Evolutionary conservation across 352 stramenopile genomes (phyloP).

Genomic region (Pythium coloratum): DNA sequence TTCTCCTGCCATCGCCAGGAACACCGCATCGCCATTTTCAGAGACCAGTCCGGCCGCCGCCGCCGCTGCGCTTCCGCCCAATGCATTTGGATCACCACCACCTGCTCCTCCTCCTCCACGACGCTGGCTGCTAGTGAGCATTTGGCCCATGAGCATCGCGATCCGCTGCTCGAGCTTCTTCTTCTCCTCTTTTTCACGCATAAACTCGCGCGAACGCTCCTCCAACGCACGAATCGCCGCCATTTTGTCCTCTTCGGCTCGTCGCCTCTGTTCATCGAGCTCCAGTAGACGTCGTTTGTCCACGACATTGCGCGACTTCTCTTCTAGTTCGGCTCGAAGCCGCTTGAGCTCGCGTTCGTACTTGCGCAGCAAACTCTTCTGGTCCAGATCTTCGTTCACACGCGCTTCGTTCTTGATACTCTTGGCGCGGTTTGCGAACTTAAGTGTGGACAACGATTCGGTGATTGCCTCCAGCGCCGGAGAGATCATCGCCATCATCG

Average conservation of each 20-base stretch:
- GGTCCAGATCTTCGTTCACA: constrained; percentile 93
- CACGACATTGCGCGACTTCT: constrained; percentile 92
- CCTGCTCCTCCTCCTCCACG: constrained; percentile 15
- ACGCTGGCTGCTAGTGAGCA: constrained; percentile 86
- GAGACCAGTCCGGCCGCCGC: neutral
- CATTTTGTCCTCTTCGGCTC: constrained; percentile 95
- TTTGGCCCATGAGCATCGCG: constrained; percentile 90
- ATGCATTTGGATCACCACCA: neutral
- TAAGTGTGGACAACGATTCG: constrained; percentile 92
- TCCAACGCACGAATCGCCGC: constrained; percentile 92
- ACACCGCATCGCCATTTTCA: constrained; percentile 17
- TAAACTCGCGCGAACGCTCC: constrained; percentile 90
- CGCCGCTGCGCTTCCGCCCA: neutral
- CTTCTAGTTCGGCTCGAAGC: constrained; percentile 90
- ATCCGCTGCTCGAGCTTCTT: constrained; percentile 94
- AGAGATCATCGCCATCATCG: constrained; percentile 96
- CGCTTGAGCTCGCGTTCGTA: constrained; percentile 95
- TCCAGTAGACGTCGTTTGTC: constrained; percentile 92
- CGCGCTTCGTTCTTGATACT: constrained; percentile 91
- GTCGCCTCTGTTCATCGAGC: constrained; percentile 84
- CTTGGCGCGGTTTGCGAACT: constrained; percentile 93
- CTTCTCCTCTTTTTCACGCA: constrained; percentile 96
- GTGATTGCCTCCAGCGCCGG: constrained; percentile 88
- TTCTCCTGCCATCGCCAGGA: constrained; percentile 17
- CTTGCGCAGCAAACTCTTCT: constrained; percentile 92